A percentile compares a stretch with the other conserved stretches of the same genome.
These are phyloP conservation scores for Globomyces pollinis-pini DNA, from an alignment of 192 early-diverging fungal species.

Conservation along the genomic window DNA sequence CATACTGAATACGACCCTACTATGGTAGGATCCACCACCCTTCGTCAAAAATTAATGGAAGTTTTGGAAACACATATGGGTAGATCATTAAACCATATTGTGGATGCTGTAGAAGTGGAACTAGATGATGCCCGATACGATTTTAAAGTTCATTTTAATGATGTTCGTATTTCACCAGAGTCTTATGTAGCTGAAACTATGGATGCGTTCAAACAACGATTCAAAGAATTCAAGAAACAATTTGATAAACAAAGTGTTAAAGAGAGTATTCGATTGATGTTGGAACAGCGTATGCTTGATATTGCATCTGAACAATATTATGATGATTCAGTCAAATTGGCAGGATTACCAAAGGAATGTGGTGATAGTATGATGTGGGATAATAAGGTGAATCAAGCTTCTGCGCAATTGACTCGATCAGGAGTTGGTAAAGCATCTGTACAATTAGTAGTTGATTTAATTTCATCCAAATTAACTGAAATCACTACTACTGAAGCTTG, in stretches of 20 bases:
- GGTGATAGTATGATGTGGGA: slow-evolving; percentile 66
- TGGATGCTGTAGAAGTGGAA: slow-evolving; percentile 89
- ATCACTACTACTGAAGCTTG: slow-evolving; percentile 73
- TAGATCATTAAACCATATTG: slow-evolving; percentile 67
- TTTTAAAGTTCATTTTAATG: slow-evolving; percentile 98
- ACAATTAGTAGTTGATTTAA: slow-evolving; percentile 83
- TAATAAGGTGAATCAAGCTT: slow-evolving; percentile 71
- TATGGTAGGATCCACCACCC: slow-evolving; percentile 74
- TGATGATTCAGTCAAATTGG: slow-evolving; percentile 68
- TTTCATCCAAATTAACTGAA: slow-evolving; percentile 74
- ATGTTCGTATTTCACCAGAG: slow-evolving; percentile 88
- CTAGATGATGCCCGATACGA: slow-evolving; percentile 93
- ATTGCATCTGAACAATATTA: slow-evolving; percentile 91
- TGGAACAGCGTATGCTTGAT: slow-evolving; percentile 83
- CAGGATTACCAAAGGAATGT: slow-evolving; percentile 53
- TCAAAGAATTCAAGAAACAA: slow-evolving; percentile 84
- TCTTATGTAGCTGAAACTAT: slow-evolving; percentile 93
- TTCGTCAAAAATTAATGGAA: slow-evolving; percentile 80
- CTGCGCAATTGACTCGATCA: slow-evolving; percentile 85
- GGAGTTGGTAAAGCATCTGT: slow-evolving; percentile 87
- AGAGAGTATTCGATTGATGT: slow-evolving; percentile 81
- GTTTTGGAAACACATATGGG: slow-evolving; percentile 92
- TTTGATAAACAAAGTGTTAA: slow-evolving; percentile 94
- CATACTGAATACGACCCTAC: slow-evolving; percentile 54
- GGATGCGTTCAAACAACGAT: slow-evolving; percentile 85